Conservation (phyloP, 768 basidiomycete species). For the Podaxis sp. region DNA sequence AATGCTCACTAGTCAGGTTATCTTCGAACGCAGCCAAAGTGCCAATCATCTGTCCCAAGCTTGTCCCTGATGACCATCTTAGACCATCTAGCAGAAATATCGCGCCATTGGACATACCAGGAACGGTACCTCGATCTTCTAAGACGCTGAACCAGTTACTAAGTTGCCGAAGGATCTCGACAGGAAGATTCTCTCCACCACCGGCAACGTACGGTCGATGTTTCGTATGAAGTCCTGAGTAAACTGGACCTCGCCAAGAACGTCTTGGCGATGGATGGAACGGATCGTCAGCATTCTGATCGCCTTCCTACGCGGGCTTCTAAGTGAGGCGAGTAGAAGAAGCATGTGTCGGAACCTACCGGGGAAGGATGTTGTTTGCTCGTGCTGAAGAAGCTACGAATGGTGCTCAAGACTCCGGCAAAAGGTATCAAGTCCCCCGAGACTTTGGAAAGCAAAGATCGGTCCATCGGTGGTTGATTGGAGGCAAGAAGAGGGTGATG, state of each 20-base stretch:
- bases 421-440: slow-evolving; percentile 41
- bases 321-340: not conserved
- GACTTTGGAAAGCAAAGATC: slow-evolving; percentile 26
- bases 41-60: slow-evolving; percentile 49
- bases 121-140: slow-evolving; percentile 57
- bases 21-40: slow-evolving; percentile 53
- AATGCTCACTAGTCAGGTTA: slow-evolving; percentile 40
- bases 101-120: slow-evolving; percentile 32
- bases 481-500: slow-evolving; percentile 40
- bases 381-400: slow-evolving; percentile 14
- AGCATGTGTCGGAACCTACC: not conserved
- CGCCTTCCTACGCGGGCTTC: not conserved
- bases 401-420: slow-evolving; percentile 24
- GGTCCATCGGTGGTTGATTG: slow-evolving; percentile 22
- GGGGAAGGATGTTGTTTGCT: not conserved
- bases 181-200: slow-evolving; percentile 54
- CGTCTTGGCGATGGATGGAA: slow-evolving; percentile 16
- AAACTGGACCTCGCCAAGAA: slow-evolving; percentile 38
- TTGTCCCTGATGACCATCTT: slow-evolving; percentile 34
- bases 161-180: slow-evolving; percentile 52
- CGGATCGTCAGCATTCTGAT: slow-evolving; percentile 18
- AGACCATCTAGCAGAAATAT: not conserved
- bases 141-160: slow-evolving; percentile 59
- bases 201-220: slow-evolving; percentile 35
- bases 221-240: slow-evolving; percentile 29